Conservation (phyloP, 2,329 filamentous ascomycete genomes). For the Plectosphaerella sp. region DNA sequence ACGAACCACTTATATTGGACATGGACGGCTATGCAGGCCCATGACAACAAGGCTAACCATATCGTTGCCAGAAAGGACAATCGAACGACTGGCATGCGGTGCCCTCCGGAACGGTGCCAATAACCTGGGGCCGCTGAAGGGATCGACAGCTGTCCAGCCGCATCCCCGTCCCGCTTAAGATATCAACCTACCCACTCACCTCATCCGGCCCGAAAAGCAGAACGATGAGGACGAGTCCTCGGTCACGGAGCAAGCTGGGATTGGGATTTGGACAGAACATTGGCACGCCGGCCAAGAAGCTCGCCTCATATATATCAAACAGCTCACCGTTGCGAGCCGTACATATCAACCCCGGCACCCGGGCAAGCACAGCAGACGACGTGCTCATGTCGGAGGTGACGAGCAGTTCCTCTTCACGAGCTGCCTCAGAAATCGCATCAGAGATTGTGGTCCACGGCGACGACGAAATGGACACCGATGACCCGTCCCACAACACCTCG, state of each 20-base stretch:
- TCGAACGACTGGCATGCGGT: neutral
- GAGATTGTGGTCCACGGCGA: conserved; percentile 43
- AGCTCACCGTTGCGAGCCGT: conserved; percentile 17
- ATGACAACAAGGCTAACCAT: neutral
- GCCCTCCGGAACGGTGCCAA: neutral
- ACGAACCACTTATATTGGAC: neutral
- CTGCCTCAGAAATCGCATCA: conserved; percentile 28
- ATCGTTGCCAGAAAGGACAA: neutral
- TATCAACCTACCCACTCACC: conserved; percentile 6
- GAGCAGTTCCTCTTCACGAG: conserved; percentile 26
- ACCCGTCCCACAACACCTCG: conserved; percentile 11
- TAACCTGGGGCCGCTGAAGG: conserved; percentile 2
- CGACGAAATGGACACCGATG: conserved; percentile 29
- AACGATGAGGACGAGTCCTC: conserved; percentile 12
- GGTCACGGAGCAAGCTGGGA: conserved; percentile 12
- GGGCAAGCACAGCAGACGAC: neutral
- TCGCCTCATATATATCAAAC: conserved; percentile 20
- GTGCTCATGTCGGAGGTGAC: neutral
- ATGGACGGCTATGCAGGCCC: neutral
- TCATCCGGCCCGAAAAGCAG: conserved; percentile 4
- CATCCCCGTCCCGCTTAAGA: conserved; percentile 3
- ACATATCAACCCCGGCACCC: conserved; percentile 1
- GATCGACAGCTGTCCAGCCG: conserved; percentile 2
- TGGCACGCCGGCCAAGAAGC: conserved; percentile 12
- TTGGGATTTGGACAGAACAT: conserved; percentile 16